Evolutionary conservation across 2,329 filamentous ascomycete genomes (phyloP).

Genomic region (Plectosphaerella cucumerina): DNA sequence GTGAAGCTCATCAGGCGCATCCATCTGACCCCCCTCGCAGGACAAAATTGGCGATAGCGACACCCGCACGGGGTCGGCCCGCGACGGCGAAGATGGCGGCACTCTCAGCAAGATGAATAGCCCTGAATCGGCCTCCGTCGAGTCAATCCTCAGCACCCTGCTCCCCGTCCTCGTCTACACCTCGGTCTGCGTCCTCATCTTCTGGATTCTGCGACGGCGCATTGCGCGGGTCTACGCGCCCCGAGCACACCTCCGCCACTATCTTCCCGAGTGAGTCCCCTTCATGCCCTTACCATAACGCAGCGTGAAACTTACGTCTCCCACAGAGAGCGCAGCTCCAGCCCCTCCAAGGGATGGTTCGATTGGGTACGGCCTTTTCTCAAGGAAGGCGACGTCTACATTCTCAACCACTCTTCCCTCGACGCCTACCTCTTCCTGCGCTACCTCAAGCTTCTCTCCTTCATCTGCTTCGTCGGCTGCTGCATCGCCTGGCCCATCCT

Average conservation of each 20-base stretch:
- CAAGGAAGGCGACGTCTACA: slow-evolving; percentile 68
- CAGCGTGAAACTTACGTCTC: neutral
- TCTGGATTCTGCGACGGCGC: slow-evolving; percentile 43
- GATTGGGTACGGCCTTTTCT: slow-evolving; percentile 68
- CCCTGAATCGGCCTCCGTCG: slow-evolving; percentile 34
- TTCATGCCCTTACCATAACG: too few species aligned
- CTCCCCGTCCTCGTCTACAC: slow-evolving; percentile 47
- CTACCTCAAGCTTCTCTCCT: slow-evolving; percentile 57
- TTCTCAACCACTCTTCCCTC: slow-evolving; percentile 85
- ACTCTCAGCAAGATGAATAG: slow-evolving; percentile 28
- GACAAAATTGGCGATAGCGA: slow-evolving; percentile 22
- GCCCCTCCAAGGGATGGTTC: slow-evolving; percentile 55
- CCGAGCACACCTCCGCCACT: slow-evolving; percentile 44
- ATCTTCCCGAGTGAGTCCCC: slow-evolving; percentile 41
- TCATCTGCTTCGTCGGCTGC: slow-evolving; percentile 77
- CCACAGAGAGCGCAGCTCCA: slow-evolving; percentile 7
- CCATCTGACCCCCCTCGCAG: neutral
- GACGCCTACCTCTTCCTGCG: slow-evolving; percentile 90
- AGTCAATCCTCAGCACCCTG: slow-evolving; percentile 44
- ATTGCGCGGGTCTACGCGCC: slow-evolving; percentile 52
- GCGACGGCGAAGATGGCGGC: slow-evolving; percentile 33
- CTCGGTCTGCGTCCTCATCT: slow-evolving; percentile 44
- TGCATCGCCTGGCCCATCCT: slow-evolving; percentile 83
- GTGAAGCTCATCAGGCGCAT: neutral
- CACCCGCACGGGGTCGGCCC: slow-evolving; percentile 36